Conservation (phyloP, 2,329 filamentous ascomycete species). For the Cladosporium sp. region DNA sequence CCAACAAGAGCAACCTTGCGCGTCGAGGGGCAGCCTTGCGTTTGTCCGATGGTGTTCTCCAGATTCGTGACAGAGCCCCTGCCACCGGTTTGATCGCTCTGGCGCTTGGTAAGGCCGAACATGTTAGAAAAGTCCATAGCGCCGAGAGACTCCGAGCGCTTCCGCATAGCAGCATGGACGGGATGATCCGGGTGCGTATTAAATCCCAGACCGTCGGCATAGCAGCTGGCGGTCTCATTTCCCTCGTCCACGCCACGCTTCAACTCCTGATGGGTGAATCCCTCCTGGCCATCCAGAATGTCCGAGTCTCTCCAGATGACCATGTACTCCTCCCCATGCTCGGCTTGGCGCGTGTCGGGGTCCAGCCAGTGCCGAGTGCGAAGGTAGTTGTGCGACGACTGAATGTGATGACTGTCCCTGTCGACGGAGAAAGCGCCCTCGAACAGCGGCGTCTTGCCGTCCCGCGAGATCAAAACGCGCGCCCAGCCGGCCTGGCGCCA, state of each 20-base stretch:
- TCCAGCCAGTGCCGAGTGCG: conserved; percentile 69
- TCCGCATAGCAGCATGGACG: conserved; percentile 52
- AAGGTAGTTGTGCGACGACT: conserved; percentile 69
- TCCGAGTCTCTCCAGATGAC: conserved; percentile 91
- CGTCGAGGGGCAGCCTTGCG: conserved; percentile 78
- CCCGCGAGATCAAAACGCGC: conserved; percentile 69
- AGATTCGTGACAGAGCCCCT: conserved; percentile 80
- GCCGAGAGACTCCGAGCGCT: conserved; percentile 50
- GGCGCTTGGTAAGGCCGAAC: conserved; percentile 58
- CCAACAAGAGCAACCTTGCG: conserved; percentile 88
- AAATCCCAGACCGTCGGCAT: conserved; percentile 72
- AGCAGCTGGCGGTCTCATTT: conserved; percentile 47
- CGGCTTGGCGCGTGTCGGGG: conserved; percentile 53
- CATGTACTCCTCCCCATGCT: conserved; percentile 69
- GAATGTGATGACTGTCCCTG: conserved; percentile 81
- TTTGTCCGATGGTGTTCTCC: conserved; percentile 71
- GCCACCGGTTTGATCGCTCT: conserved; percentile 65
- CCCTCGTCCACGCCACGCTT: conserved; percentile 35
- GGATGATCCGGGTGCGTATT: conserved; percentile 72
- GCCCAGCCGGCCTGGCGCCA: conserved; percentile 88
- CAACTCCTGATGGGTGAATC: conserved; percentile 55
- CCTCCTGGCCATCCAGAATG: conserved; percentile 46
- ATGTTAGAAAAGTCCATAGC: conserved; percentile 61
- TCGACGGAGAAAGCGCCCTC: conserved; percentile 83
- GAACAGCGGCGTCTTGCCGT: conserved; percentile 77